Conservation (phyloP, 2,329 filamentous ascomycete genomes). For the Neoscytalidium dimidiatum region DNA sequence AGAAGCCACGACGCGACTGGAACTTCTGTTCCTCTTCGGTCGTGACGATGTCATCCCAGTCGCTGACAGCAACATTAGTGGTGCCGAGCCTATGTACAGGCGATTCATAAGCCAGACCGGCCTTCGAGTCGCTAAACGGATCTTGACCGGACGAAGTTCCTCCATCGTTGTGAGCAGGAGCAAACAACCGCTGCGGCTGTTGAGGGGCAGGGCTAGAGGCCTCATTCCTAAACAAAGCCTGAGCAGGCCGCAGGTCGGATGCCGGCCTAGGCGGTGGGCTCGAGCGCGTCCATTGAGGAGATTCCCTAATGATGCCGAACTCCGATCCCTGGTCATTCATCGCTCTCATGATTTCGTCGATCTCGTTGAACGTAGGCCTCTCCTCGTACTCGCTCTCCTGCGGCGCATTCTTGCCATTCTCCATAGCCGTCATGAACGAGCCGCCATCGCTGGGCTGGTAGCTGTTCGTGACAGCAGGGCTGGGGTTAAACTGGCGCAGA, state of each 20-base stretch:
- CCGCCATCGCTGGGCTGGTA: constrained; percentile 43
- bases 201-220: constrained; percentile 73
- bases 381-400: constrained; percentile 40
- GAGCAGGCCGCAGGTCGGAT: constrained; percentile 36
- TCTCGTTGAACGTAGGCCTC: constrained; percentile 71
- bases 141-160: constrained; percentile 44
- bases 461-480: constrained; percentile 36
- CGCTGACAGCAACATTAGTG: constrained; percentile 71
- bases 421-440: constrained; percentile 40
- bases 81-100: constrained; percentile 65
- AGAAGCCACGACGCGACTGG: constrained; percentile 79
- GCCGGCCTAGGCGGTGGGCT: constrained; percentile 27
- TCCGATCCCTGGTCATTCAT: constrained; percentile 74
- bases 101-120: constrained; percentile 55
- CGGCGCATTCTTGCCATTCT: constrained; percentile 32
- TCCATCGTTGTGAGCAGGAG: constrained; percentile 7
- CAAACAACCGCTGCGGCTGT: constrained; percentile 48
- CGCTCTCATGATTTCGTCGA: constrained; percentile 89
- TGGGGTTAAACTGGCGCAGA: constrained; percentile 32
- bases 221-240: constrained; percentile 62
- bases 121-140: constrained; percentile 65
- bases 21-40: constrained; percentile 84
- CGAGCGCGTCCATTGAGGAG: constrained; percentile 11
- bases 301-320: constrained; percentile 68
- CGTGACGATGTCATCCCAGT: constrained; percentile 88